phyloP scores from a whole-genome alignment of 306 rosid species.

The Hylodesmum podocarpum region DNA sequence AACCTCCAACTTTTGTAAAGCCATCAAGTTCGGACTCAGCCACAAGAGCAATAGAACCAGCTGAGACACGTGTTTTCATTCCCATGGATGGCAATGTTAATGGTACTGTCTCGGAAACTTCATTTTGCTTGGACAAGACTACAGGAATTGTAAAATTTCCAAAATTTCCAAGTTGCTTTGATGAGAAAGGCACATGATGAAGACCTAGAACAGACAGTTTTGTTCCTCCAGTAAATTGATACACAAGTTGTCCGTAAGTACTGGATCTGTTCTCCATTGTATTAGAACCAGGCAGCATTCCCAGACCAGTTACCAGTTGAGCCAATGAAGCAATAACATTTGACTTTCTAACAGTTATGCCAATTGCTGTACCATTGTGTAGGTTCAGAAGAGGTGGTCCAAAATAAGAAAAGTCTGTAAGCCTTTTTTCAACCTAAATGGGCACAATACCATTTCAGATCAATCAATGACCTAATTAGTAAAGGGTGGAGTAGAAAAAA shows the following conservation, averaged over 20 bases:
- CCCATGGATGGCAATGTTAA: slow-evolving; percentile 33
- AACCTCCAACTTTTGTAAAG: slow-evolving; percentile 66
- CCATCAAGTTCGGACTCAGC: slow-evolving; percentile 71
- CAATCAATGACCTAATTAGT: neutral
- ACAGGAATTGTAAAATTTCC: slow-evolving; percentile 59
- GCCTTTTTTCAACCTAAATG: slow-evolving; percentile 65
- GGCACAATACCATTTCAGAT: slow-evolving; percentile 23
- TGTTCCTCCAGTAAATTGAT: slow-evolving; percentile 62
- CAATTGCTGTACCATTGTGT: slow-evolving; percentile 68
- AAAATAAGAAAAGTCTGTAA: slow-evolving; percentile 58
- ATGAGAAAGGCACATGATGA: slow-evolving; percentile 48
- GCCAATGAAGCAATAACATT: slow-evolving; percentile 78
- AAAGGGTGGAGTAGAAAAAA: neutral
- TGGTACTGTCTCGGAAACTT: slow-evolving; percentile 38
- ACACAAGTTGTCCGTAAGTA: slow-evolving; percentile 73
- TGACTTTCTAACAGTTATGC: slow-evolving; percentile 72
- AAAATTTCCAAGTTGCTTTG: slow-evolving; percentile 35
- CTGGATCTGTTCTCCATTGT: slow-evolving; percentile 46
- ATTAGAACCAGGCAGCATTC: slow-evolving; percentile 39
- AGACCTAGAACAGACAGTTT: slow-evolving; percentile 76
- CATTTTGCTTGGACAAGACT: slow-evolving; percentile 26
- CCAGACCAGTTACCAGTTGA: slow-evolving; percentile 59
- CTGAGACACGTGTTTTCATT: slow-evolving; percentile 28
- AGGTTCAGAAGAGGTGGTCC: slow-evolving; percentile 82
- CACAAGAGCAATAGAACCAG: slow-evolving; percentile 60